Conservation (phyloP, 2,329 filamentous ascomycete species). For the Hypoxylon sp. region DNA sequence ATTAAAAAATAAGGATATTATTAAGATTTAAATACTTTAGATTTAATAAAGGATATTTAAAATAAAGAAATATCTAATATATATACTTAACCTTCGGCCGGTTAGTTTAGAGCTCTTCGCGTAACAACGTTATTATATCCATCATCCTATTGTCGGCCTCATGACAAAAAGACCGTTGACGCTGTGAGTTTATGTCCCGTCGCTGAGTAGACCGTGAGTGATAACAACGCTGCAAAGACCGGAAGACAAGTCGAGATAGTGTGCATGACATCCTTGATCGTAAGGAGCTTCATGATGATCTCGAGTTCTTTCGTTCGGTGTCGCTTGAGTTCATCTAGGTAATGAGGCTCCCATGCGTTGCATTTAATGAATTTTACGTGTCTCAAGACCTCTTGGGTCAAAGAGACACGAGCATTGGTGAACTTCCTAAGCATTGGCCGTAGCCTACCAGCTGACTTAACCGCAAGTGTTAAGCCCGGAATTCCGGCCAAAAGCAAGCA, state of each 20-base stretch:
- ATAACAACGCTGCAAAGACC: conserved; percentile 91
- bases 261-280: conserved; percentile 84
- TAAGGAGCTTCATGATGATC: conserved; percentile 81
- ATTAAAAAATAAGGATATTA: no score
- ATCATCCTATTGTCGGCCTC: no score
- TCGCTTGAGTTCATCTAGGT: conserved; percentile 78
- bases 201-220: conserved; percentile 83
- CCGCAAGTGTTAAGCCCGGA: conserved; percentile 73
- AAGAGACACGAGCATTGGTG: conserved; percentile 87
- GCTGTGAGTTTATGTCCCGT: conserved; percentile 77
- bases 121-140: no score
- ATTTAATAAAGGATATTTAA: no score
- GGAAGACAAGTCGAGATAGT: conserved; percentile 85
- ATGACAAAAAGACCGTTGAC: conserved; percentile 63
- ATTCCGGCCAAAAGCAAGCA: conserved; percentile 68
- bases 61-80: no score
- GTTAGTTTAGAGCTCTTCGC: no score
- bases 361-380: conserved; percentile 93
- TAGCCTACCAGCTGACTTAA: conserved; percentile 79
- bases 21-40: no score
- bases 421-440: conserved; percentile 85
- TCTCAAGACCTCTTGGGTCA: conserved; percentile 90
- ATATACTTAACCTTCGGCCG: no score
- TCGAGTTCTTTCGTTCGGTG: conserved; percentile 81
- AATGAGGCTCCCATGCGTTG: conserved; percentile 91